Percentiles rank a stretch among this genome's conserved stretches.
phyloP scores from a whole-genome alignment of 1,284 basidiomycete genomes.

The Tremellales sp. region DNA sequence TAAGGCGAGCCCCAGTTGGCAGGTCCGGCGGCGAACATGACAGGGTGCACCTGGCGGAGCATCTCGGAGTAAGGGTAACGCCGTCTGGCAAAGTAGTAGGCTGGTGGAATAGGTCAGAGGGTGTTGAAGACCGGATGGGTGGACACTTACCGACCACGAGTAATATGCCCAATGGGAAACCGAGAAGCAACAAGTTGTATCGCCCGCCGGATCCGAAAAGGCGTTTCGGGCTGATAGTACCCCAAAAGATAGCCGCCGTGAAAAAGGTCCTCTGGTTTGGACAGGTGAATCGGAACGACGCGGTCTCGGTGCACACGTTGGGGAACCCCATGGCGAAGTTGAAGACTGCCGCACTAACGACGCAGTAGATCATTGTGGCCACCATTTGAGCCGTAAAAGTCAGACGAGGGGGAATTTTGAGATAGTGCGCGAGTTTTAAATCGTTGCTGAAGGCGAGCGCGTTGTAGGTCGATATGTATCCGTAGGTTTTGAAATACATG shows the following conservation, averaged over 20 bases:
- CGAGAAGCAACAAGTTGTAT: constrained; percentile 56
- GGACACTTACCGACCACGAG: constrained; percentile 72
- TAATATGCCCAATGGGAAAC: constrained; percentile 69
- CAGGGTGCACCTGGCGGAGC: constrained; percentile 15
- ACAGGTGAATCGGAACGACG: constrained; percentile 22
- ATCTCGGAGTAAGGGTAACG: constrained; percentile 9
- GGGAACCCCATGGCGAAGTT: constrained; percentile 28
- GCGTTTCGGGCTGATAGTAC: constrained; percentile 68
- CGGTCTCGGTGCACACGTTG: constrained; percentile 24
- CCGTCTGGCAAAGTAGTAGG: neutral
- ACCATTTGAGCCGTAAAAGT: constrained; percentile 68
- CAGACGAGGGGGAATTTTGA: constrained; percentile 25
- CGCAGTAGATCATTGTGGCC: constrained; percentile 56
- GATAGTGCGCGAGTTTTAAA: constrained; percentile 51
- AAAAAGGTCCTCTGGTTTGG: constrained; percentile 22
- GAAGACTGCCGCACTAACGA: constrained; percentile 19
- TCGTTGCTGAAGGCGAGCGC: constrained; percentile 52
- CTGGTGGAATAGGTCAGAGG: neutral
- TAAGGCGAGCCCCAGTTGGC: constrained; percentile 23
- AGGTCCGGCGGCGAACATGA: constrained; percentile 13
- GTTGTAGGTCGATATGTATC: constrained; percentile 55
- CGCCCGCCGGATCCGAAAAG: constrained; percentile 65
- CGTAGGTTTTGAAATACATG: constrained; percentile 56
- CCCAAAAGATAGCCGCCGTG: constrained; percentile 63
- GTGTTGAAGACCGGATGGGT: constrained; percentile 37